A percentile compares a stretch with the other conserved stretches of the same genome.
Evolutionary conservation across 2,329 filamentous ascomycete genomes (phyloP).

Genomic region (Alternaria brassicicola): DNA sequence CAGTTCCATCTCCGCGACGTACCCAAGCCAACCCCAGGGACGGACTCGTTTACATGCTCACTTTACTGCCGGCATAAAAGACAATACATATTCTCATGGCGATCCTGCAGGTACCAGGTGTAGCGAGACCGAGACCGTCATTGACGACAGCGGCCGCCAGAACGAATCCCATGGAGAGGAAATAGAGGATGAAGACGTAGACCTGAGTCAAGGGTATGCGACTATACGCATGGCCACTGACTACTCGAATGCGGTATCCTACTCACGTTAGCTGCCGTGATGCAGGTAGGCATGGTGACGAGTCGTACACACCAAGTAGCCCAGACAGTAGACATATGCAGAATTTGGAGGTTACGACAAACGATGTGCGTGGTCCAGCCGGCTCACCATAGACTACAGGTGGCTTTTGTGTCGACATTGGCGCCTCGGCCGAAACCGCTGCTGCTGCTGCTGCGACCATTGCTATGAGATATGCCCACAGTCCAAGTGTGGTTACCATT

Average conservation of each 20-base stretch:
- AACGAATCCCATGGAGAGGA: slow-evolving; percentile 46
- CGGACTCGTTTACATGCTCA: slow-evolving; percentile 18
- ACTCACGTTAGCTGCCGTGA: background rate
- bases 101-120: slow-evolving; percentile 35
- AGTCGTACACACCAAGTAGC: background rate
- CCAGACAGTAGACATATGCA: slow-evolving; percentile 4
- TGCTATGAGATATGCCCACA: background rate
- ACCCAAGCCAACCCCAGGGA: background rate
- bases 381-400: background rate
- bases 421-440: background rate
- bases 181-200: slow-evolving; percentile 45
- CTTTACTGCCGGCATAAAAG: slow-evolving; percentile 33
- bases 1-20: background rate
- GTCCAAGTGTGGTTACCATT: background rate
- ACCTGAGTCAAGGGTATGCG: slow-evolving; percentile 26
- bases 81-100: slow-evolving; percentile 48
- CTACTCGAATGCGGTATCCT: slow-evolving; percentile 27
- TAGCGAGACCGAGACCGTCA: slow-evolving; percentile 38
- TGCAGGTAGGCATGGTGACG: background rate
- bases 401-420: background rate
- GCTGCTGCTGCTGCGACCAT: background rate
- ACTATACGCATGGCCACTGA: background rate
- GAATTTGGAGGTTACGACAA: slow-evolving; percentile 1
- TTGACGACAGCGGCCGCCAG: slow-evolving; percentile 42
- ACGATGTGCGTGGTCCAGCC: background rate